A percentile compares a stretch with the other conserved stretches of the same genome.
These are phyloP conservation scores for Monosporozyma aerobia DNA, from an alignment of 805 yeast species.

Conservation along the genomic window DNA sequence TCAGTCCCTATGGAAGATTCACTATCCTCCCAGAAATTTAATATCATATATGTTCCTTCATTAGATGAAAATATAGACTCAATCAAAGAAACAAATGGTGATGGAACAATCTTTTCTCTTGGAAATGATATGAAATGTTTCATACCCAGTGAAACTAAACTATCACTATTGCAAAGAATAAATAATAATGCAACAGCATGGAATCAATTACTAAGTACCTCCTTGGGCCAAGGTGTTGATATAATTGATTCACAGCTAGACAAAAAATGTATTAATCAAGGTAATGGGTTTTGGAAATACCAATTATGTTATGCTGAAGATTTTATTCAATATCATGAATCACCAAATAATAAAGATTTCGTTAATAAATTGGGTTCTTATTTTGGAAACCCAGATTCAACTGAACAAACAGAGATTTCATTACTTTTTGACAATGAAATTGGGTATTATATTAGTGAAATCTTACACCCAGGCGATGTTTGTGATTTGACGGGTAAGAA, in stretches of 20 bases:
- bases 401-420: slow-evolving; percentile 19
- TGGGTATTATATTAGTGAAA: slow-evolving; percentile 28
- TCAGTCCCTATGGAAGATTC: slow-evolving; percentile 18
- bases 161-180: slow-evolving; percentile 4
- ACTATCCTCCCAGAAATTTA: slow-evolving; percentile 11
- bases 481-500: slow-evolving; percentile 52
- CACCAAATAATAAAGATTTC: slow-evolving; percentile 5
- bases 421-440: slow-evolving; percentile 27
- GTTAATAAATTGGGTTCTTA: slow-evolving; percentile 11
- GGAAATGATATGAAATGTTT: slow-evolving; percentile 18
- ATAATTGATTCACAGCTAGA: slow-evolving; percentile 11
- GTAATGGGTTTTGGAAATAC: slow-evolving; percentile 46
- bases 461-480: slow-evolving; percentile 41
- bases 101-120: slow-evolving; percentile 13
- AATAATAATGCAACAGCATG: slow-evolving; percentile 8
- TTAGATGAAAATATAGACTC: neutral
- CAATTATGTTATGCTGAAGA: slow-evolving; percentile 41
- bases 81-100: slow-evolving; percentile 1
- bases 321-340: slow-evolving; percentile 40
- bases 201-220: slow-evolving; percentile 10
- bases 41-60: slow-evolving; percentile 13
- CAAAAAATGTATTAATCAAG: slow-evolving; percentile 20
- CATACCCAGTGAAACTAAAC: slow-evolving; percentile 8
- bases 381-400: neutral
- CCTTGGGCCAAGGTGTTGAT: slow-evolving; percentile 12